These are phyloP conservation scores for Sonneratia caseolaris DNA, from an alignment of 345 rosid genomes.

Conservation along the genomic window DNA sequence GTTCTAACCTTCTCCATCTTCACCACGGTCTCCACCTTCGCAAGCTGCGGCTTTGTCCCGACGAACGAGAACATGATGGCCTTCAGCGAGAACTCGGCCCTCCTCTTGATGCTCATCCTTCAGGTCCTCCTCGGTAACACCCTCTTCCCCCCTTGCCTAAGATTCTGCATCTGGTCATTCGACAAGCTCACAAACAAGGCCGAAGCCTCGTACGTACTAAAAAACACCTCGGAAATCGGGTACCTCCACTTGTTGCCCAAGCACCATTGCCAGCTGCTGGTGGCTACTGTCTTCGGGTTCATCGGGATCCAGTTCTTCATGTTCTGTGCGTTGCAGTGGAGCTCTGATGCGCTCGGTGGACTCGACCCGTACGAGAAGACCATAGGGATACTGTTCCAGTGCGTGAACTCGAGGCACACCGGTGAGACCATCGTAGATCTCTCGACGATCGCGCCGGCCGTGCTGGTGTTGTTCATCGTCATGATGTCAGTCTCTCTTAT, in stretches of 20 bases:
- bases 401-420: slow-evolving; percentile 38
- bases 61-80: slow-evolving; percentile 65
- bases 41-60: slow-evolving; percentile 58
- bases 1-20: slow-evolving; percentile 41
- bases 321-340: slow-evolving; percentile 46
- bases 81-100: slow-evolving; percentile 42
- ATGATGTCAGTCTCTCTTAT: slow-evolving; percentile 50
- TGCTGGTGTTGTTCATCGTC: slow-evolving; percentile 41
- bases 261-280: slow-evolving; percentile 17
- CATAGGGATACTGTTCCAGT: slow-evolving; percentile 33
- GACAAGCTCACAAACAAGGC: slow-evolving; percentile 22
- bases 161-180: slow-evolving; percentile 28
- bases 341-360: slow-evolving; percentile 24
- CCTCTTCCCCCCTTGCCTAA: slow-evolving; percentile 34
- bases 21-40: slow-evolving; percentile 41
- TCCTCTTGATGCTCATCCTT: slow-evolving; percentile 43
- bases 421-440: slow-evolving; percentile 57
- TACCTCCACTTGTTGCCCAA: slow-evolving; percentile 36
- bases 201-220: slow-evolving; percentile 28
- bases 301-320: slow-evolving; percentile 25
- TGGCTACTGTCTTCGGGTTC: slow-evolving; percentile 34
- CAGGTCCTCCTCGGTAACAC: slow-evolving; percentile 50
- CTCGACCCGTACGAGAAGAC: slow-evolving; percentile 32
- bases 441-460: slow-evolving; percentile 41
- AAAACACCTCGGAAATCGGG: slow-evolving; percentile 25